Base-by-base conservation (phyloP, 2,329 filamentous ascomycete species). In the Aspergillus neotritici region DNA sequence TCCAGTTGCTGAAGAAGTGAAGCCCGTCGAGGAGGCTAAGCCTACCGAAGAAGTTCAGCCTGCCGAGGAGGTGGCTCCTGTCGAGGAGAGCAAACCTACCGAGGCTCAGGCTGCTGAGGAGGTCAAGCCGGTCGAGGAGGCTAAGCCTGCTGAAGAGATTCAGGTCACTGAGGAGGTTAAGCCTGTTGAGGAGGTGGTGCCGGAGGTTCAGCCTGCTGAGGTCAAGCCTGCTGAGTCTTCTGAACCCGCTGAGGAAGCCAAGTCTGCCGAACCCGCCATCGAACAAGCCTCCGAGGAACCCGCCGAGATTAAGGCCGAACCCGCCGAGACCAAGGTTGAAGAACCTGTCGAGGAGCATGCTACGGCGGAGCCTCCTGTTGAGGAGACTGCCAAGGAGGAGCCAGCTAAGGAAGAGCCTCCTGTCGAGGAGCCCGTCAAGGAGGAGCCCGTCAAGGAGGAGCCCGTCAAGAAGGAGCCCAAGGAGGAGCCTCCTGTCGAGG, bases 391-490 rank as follows among this genome's bases (percentile, higher is more conserved):
- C 17, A 32, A n/a, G 17, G 34, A 44, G 12, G 44, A 47, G 25
- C 9, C 39, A 21, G 16, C 33, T 11, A 37, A 48, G 10, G 31
- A 25, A 13, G 43, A 41, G 17, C 34, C 31, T 11, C 14, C 35
- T 15, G 36, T 30, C 25, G 32, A n/a, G 15, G n/a, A n/a, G n/a
- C n/a, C n/a, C n/a, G n/a, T n/a, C n/a, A n/a, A n/a, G 12, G 35
- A 44, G 32, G 43, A 51, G 29, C n/a, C 41, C 13, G 25, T 14
- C 11, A 34, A 21, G 3, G 50, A 53, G 36, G 40, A 46, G 28
- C 32, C 35, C 13, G 25, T 14, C 11, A 34, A 21, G 3, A 49
- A 53, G 36, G 40, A 46, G 28, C 32, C 35, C 13, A 28, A 41
- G 14, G 38, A 46, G 28, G 34, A 17, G 15, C 13, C 34, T 7